Evolutionary conservation across 768 basidiomycete species (phyloP).

Genomic region (Trametes coccinea): DNA sequence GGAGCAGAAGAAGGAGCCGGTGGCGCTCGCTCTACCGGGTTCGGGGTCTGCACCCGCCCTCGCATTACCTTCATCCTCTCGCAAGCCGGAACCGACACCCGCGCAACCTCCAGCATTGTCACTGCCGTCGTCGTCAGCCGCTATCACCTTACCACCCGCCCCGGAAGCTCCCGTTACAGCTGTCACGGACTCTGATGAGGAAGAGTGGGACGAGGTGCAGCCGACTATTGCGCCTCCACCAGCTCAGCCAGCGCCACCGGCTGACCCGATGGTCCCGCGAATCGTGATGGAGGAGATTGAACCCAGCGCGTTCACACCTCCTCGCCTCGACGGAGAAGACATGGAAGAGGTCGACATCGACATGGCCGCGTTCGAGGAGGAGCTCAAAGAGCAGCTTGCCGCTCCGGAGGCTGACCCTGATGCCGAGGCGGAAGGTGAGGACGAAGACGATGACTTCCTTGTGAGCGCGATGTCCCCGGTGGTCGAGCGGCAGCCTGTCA

Average conservation of each 20-base stretch:
- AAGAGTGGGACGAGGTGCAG: conserved; percentile 31
- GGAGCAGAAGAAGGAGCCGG: conserved; percentile 12
- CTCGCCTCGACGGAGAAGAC: conserved; percentile 8
- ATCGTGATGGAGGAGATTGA: conserved; percentile 34
- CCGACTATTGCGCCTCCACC: conserved; percentile 9
- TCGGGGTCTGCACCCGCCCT: conserved; percentile 10
- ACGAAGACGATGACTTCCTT: conserved; percentile 24
- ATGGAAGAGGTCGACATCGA: conserved; percentile 27
- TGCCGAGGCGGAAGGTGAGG: conserved; percentile 18
- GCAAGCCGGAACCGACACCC: not conserved
- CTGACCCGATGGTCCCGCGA: conserved; percentile 15
- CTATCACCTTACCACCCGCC: not conserved
- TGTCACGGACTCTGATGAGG: conserved; percentile 27
- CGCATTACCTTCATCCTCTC: conserved; percentile 2
- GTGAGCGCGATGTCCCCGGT: conserved; percentile 23
- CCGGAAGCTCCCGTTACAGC: conserved; percentile 4
- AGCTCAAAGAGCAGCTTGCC: conserved; percentile 19
- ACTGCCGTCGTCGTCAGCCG: conserved; percentile 18
- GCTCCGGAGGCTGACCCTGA: not conserved
- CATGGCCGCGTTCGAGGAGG: conserved; percentile 21
- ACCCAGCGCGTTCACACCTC: conserved; percentile 18
- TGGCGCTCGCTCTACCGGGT: conserved; percentile 23
- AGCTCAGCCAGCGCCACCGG: conserved; percentile 1
- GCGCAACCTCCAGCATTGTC: conserved; percentile 15
- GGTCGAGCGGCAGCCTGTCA: conserved; percentile 18